phyloP scores from a whole-genome alignment of 2,329 filamentous ascomycete species.

The Neospermospora avenae region DNA sequence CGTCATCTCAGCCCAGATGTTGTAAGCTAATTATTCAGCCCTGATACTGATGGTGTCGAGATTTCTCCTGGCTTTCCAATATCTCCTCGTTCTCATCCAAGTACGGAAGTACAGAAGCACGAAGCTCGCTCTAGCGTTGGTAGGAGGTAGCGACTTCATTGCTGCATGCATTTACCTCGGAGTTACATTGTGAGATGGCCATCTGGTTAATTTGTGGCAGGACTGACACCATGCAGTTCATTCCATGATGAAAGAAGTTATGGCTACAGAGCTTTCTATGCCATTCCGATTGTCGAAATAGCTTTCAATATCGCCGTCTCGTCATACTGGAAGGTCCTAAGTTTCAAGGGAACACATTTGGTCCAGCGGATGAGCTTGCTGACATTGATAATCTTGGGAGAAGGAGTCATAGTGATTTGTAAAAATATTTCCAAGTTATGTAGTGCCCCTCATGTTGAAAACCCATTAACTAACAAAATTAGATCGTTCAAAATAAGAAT shows the following conservation, averaged over 20 bases:
- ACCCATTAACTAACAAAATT: too few relatives aligned
- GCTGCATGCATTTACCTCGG: constrained; percentile 26
- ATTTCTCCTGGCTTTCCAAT: constrained; percentile 38
- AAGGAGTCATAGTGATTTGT: constrained; percentile 28
- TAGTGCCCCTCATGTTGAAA: neutral
- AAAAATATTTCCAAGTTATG: constrained; percentile 24
- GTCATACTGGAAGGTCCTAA: constrained; percentile 36
- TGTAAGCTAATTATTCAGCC: constrained; percentile 13
- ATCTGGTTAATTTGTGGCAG: neutral
- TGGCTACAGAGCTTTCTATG: constrained; percentile 20
- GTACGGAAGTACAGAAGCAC: constrained; percentile 25
- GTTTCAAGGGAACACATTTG: constrained; percentile 55
- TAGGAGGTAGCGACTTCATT: constrained; percentile 17
- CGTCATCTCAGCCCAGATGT: too few relatives aligned
- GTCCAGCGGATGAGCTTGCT: constrained; percentile 56
- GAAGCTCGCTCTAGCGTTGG: constrained; percentile 16
- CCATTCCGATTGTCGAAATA: constrained; percentile 25
- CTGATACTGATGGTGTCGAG: constrained; percentile 39
- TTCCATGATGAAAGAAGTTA: neutral
- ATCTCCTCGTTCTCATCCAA: constrained; percentile 26
- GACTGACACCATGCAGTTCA: neutral
- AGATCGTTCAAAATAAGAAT: constrained; percentile 18
- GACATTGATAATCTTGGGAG: constrained; percentile 50
- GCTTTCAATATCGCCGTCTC: constrained; percentile 25
- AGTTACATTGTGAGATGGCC: constrained; percentile 20